phyloP scores from a whole-genome alignment of 805 yeast species.

The Lipomyces spencermartinsiae region DNA sequence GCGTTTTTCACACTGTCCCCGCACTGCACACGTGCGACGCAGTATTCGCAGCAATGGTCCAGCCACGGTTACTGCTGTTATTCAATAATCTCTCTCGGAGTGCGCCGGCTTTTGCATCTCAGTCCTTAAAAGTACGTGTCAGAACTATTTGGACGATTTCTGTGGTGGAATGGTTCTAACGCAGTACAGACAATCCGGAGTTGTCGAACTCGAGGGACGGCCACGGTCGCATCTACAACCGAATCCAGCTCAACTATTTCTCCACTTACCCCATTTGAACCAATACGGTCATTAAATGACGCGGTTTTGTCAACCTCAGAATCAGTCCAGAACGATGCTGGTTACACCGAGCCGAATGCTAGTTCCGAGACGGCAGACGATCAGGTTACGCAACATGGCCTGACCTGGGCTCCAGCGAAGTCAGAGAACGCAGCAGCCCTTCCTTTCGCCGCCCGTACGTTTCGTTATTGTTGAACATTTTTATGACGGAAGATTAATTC shows the following conservation, averaged over 20 bases:
- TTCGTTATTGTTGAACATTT: neutral
- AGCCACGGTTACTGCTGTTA: conserved; percentile 3
- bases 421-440: neutral
- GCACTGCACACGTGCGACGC: neutral
- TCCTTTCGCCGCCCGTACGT: conserved; percentile 12
- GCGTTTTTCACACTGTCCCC: neutral
- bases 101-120: neutral
- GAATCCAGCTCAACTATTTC: neutral
- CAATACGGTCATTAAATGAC: neutral
- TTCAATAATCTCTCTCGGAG: neutral
- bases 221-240: neutral
- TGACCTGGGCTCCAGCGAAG: neutral
- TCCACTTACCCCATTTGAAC: neutral
- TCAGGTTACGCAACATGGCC: neutral
- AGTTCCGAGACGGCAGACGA: neutral
- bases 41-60: neutral
- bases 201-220: neutral
- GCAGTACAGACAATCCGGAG: neutral
- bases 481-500: neutral
- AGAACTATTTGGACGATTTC: neutral
- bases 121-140: neutral
- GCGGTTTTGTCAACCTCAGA: neutral
- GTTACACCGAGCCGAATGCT: neutral
- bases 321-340: neutral
- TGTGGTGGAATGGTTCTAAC: neutral